Conservation (phyloP, 148 eudicot species). For the Rhododendron ferrugineum region DNA sequence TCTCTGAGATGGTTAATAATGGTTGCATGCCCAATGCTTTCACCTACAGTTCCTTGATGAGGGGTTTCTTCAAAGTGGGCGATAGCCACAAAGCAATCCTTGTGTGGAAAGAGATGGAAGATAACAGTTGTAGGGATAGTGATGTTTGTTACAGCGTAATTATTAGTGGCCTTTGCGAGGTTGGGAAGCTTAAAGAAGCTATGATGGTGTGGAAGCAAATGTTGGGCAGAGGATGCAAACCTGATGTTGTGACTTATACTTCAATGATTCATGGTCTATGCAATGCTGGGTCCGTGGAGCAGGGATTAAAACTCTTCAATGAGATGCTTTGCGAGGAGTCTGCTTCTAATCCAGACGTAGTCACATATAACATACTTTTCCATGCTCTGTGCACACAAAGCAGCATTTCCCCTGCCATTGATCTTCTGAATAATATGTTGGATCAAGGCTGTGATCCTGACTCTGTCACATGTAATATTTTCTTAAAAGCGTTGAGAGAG, state of each 20-base stretch:
- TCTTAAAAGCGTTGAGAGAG: conserved; percentile 54
- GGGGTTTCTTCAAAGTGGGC: conserved; percentile 64
- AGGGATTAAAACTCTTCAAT: conserved; percentile 21
- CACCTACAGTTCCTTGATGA: conserved; percentile 78
- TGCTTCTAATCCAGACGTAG: conserved; percentile 59
- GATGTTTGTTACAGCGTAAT: conserved; percentile 72
- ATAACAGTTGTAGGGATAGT: conserved; percentile 28
- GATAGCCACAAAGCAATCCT: conserved; percentile 55
- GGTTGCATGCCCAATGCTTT: conserved; percentile 69
- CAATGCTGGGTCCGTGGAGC: conserved; percentile 50
- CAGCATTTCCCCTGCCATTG: conserved; percentile 57
- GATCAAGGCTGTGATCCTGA: conserved; percentile 82
- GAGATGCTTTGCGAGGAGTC: conserved; percentile 61
- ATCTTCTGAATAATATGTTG: conserved; percentile 70
- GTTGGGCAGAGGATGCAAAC: conserved; percentile 54
- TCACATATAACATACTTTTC: conserved; percentile 77
- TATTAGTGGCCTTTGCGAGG: conserved; percentile 61
- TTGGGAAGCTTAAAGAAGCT: conserved; percentile 71
- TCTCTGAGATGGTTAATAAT: conserved; percentile 48
- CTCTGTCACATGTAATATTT: conserved; percentile 57
- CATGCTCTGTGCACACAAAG: conserved; percentile 53
- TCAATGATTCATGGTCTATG: conserved; percentile 87
- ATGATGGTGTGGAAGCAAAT: conserved; percentile 62
- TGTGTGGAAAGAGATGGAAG: conserved; percentile 66
- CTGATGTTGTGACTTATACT: conserved; percentile 73